A percentile compares a stretch with the other conserved stretches of the same genome.
phyloP scores from a whole-genome alignment of 1,139 yeast species.

The Yamadazyma buinensis region DNA sequence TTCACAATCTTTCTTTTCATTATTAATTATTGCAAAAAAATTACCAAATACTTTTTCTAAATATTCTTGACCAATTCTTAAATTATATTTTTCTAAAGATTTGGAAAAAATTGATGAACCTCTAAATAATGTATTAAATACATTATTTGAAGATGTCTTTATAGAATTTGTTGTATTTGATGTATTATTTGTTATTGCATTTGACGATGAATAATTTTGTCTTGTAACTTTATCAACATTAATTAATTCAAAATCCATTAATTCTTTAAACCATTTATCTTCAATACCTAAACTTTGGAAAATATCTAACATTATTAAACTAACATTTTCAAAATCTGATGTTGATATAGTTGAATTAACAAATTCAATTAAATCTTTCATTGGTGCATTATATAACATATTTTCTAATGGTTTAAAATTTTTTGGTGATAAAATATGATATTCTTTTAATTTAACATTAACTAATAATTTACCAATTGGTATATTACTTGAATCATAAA shows the following conservation, averaged over 20 bases:
- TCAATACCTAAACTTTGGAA: conserved; percentile 64
- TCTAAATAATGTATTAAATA: conserved; percentile 73
- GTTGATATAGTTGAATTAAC: conserved; percentile 41
- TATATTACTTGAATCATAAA: conserved; percentile 38
- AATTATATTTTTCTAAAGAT: conserved; percentile 72
- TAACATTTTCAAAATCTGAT: conserved; percentile 50
- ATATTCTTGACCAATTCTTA: conserved; percentile 76
- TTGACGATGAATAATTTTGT: conserved; percentile 31
- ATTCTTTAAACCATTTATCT: conserved; percentile 63
- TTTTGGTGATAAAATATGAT: conserved; percentile 55
- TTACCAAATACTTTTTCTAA: conserved; percentile 69
- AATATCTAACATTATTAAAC: conserved; percentile 57
- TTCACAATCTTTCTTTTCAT: conserved; percentile 59
- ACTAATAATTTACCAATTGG: conserved; percentile 60
- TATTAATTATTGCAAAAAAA: conserved; percentile 55
- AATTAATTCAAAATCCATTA: conserved; percentile 63
- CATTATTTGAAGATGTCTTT: conserved; percentile 29
- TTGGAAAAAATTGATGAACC: conserved; percentile 83
- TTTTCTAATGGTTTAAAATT: conserved; percentile 60
- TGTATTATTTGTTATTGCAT: too few relatives aligned
- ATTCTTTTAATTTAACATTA: conserved; percentile 50
- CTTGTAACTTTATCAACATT: conserved; percentile 44
- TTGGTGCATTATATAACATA: conserved; percentile 49
- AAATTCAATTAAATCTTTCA: conserved; percentile 47
- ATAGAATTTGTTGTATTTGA: conserved; percentile 1